A percentile compares a stretch with the other conserved stretches of the same genome.
Conservation (phyloP, 2,329 filamentous ascomycete genomes). For the Calonectria honghensis region DNA sequence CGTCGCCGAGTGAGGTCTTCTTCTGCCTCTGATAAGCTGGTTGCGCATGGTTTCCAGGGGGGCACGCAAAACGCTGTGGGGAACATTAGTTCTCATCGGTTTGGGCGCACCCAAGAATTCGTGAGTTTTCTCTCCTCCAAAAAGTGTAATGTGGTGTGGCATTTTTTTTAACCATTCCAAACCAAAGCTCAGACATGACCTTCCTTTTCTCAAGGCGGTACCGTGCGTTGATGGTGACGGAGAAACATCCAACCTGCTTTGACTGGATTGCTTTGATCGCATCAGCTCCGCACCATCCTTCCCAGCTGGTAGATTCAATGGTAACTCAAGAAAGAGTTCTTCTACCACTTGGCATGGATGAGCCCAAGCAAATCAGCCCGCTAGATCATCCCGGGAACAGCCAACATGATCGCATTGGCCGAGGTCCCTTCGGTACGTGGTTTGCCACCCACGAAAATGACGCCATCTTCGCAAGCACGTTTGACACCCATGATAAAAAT, state of each 20-base stretch:
- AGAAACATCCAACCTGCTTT: neutral
- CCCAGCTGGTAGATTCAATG: neutral
- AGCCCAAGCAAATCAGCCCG: neutral
- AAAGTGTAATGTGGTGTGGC: no score
- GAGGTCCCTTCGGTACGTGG: neutral
- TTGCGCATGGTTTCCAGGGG: neutral
- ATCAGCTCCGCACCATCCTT: neutral
- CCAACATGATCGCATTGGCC: neutral
- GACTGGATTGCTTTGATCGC: neutral
- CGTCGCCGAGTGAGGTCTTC: no score
- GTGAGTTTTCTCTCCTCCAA: neutral
- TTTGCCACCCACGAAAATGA: neutral
- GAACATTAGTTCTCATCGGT: neutral
- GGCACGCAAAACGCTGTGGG: no score
- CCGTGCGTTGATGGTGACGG: neutral
- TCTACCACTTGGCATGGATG: neutral
- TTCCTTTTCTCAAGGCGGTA: slow-evolving; percentile 5
- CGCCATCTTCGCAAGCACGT: neutral
- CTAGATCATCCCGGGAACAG: neutral
- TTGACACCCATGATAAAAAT: neutral
- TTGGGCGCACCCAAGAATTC: neutral
- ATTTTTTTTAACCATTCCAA: neutral
- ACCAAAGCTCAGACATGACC: neutral
- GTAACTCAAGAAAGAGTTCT: neutral
- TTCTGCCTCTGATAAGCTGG: neutral